These are phyloP conservation scores for Ustilago vetiveriae DNA, from an alignment of 1,284 basidiomycete species.

Conservation along the genomic window DNA sequence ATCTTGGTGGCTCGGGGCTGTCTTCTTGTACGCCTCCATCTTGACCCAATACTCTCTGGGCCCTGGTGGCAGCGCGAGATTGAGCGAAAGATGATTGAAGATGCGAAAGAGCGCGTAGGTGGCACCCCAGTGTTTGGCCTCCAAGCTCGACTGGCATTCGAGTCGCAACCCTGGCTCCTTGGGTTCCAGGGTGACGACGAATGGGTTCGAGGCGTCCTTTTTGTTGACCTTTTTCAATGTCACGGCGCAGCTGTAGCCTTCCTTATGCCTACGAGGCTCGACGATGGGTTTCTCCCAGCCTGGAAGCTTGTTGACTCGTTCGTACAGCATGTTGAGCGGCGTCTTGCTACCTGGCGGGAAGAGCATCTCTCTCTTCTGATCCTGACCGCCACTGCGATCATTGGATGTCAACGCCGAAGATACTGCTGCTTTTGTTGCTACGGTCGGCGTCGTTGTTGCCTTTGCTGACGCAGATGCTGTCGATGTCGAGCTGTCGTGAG, in stretches of 20 bases:
- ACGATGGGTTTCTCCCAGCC: conserved; percentile 65
- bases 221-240: conserved; percentile 64
- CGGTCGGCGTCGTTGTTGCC: no score
- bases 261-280: conserved; percentile 49
- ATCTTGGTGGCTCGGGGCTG: conserved; percentile 50
- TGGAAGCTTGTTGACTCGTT: conserved; percentile 61
- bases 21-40: conserved; percentile 61
- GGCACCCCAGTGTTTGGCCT: conserved; percentile 67
- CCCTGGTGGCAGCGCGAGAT: conserved; percentile 62
- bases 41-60: conserved; percentile 65
- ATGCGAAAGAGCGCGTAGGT: conserved; percentile 66
- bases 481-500: no score
- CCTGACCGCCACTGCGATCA: conserved; percentile 5
- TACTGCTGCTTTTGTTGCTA: no score
- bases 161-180: conserved; percentile 57
- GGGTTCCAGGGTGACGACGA: conserved; percentile 61
- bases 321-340: conserved; percentile 66
- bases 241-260: conserved; percentile 59
- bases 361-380: conserved; percentile 47
- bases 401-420: no score
- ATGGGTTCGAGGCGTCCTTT: conserved; percentile 59
- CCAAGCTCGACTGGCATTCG: conserved; percentile 48
- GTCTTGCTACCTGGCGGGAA: conserved; percentile 67
- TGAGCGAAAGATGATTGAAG: conserved; percentile 60
- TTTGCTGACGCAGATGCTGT: no score